Conservation (phyloP, 75 land plant genomes). For the Azolla pinnata region DNA sequence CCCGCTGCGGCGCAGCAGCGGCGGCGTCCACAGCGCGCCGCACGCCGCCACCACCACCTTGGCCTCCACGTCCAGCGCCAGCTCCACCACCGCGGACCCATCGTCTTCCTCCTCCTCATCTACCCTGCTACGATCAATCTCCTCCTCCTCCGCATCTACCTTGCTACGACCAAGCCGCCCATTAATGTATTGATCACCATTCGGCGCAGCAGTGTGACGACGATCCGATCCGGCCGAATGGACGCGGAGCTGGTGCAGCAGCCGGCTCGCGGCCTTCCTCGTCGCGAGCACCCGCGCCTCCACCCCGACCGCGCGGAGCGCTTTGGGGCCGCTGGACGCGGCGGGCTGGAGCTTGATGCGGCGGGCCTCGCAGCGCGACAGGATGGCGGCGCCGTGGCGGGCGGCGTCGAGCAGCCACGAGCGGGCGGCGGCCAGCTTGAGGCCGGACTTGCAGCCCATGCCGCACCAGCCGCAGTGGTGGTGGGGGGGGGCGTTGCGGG, state of each 20-base stretch:
- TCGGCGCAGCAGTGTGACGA: too few species aligned
- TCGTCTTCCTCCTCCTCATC: not conserved
- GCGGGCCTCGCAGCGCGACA: conserved; percentile 17
- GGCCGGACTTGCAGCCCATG: conserved; percentile 60
- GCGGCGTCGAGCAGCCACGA: conserved; percentile 82
- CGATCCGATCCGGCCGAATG: too few species aligned
- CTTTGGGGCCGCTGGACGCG: too few species aligned
- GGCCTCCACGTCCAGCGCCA: conserved; percentile 39
- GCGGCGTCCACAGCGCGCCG: conserved; percentile 71
- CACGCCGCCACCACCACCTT: conserved; percentile 54
- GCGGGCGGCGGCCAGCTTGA: conserved; percentile 49
- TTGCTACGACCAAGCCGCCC: too few species aligned
- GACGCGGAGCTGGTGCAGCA: too few species aligned
- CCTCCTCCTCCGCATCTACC: too few species aligned
- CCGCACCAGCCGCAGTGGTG: conserved; percentile 79
- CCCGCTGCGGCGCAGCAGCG: conserved; percentile 56
- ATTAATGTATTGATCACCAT: too few species aligned
- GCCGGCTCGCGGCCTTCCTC: too few species aligned
- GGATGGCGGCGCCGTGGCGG: conserved; percentile 40
- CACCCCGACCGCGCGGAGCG: too few species aligned
- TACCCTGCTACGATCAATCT: too few species aligned
- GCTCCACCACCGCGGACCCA: not conserved
- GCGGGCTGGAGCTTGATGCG: too few species aligned
- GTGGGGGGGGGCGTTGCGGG: conserved; percentile 39
- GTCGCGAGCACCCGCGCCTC: too few species aligned